These are phyloP conservation scores for Elsinoe batatas DNA, from an alignment of 2,329 filamentous ascomycete genomes.

Conservation along the genomic window DNA sequence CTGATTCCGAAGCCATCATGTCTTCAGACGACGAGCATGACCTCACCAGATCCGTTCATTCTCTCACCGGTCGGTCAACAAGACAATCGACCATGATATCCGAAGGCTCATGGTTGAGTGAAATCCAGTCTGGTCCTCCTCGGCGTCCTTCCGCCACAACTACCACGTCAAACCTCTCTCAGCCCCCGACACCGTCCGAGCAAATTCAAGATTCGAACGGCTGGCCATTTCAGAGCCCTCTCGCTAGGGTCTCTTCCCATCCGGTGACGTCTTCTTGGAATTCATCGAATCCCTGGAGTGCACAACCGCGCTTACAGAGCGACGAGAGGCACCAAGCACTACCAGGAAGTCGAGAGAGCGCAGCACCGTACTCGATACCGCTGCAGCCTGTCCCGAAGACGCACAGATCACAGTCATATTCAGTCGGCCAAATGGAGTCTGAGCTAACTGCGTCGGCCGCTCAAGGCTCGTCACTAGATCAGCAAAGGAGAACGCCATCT, in stretches of 20 bases:
- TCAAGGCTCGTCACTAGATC: conserved; percentile 23
- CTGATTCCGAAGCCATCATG: conserved; percentile 84
- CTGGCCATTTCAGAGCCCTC: conserved; percentile 15
- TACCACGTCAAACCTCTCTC: conserved; percentile 45
- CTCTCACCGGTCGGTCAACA: conserved; percentile 32
- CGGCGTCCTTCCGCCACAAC: conserved; percentile 63
- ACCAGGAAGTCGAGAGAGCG: conserved; percentile 39
- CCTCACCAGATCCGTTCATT: conserved; percentile 39
- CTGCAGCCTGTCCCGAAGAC: conserved; percentile 85
- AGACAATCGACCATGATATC: conserved; percentile 48
- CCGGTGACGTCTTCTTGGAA: conserved; percentile 19
- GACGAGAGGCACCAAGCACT: conserved; percentile 21
- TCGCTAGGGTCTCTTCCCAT: conserved; percentile 36
- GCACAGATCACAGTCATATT: conserved; percentile 93
- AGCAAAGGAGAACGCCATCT: conserved; percentile 2
- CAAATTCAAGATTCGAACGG: conserved; percentile 40
- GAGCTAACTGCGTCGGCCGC: conserved; percentile 33
- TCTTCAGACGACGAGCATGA: conserved; percentile 91
- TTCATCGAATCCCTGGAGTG: conserved; percentile 39
- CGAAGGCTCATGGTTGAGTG: conserved; percentile 78
- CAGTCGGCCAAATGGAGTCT: conserved; percentile 77
- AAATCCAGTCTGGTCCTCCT: conserved; percentile 58
- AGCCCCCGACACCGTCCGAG: conserved; percentile 64
- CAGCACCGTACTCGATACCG: conserved; percentile 76
- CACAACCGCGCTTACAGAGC: conserved; percentile 24